Evolutionary conservation across 1,139 yeast genomes (phyloP), one percentile per base, ranked within the genome.

Genomic region (Kazachstania sp.): DNA sequence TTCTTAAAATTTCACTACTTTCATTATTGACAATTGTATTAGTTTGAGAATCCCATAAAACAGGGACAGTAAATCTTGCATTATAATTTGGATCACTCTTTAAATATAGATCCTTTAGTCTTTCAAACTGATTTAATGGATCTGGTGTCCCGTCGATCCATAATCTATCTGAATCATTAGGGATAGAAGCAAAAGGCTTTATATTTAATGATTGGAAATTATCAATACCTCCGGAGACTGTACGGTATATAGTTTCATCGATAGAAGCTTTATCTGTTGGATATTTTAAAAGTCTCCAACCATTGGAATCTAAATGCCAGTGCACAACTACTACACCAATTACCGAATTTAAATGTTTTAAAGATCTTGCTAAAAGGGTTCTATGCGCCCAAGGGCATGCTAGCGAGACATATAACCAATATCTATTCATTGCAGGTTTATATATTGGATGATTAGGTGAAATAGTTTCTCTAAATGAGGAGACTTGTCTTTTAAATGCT

Each of bases 371-470:
- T 49, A 88, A 82, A 55, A 90, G 71, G 0, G 94, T 79, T 53
- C 97, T 77, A 63, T 87, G 95, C 1, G 97, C 97, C 79, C 96
- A 90, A 3, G 97, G 97, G 68, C 97, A 90, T 1, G 96, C 96
- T 46, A 73, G 71, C 1, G 94, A 83, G 19, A 88, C 95, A 59
- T 86, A 90, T 50, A 90, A 75, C 68, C 90, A 96, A 65, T 90
- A 90, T 58, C 97, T 75, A 51, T 78, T 79, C 44, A 76, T 74
- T 60, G 86, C 97, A 0, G 96, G 85, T 16, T 74, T 68, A 40
- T 84, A 75, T 12, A 81, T 81, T 1, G 81, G 77, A 44, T 76
- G 76, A 2, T 72, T 54, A 1, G 54, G 43, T 1, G 86, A 77
- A 50, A 88, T 79, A 30, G 66, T 66, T 58, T 83, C 77, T 61